Evolutionary conservation across 208 protist genomes (phyloP).

Genomic region (Trichomonas tenax): DNA sequence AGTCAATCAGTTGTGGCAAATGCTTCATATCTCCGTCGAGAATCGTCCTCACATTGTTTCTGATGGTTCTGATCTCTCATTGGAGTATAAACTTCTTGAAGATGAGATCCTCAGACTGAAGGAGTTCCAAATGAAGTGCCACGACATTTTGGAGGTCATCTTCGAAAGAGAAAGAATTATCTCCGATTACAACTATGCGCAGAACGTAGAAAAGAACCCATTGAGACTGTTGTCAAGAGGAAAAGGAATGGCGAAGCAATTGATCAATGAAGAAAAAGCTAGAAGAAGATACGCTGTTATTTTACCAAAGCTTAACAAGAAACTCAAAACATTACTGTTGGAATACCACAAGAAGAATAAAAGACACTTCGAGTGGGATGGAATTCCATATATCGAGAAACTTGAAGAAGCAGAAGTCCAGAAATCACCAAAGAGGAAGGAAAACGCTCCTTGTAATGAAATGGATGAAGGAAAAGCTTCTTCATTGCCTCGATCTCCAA

Average conservation of each 20-base stretch:
- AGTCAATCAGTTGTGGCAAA: background rate
- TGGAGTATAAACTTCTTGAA: background rate
- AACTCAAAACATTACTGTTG: background rate
- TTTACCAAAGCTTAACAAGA: background rate
- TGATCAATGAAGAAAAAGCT: constrained; percentile 6
- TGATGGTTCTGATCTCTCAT: background rate
- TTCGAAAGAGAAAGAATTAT: background rate
- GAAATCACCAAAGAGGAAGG: background rate
- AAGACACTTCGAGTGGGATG: constrained; percentile 6
- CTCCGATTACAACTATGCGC: background rate
- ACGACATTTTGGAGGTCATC: background rate
- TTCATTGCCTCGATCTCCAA: background rate
- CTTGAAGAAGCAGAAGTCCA: background rate
- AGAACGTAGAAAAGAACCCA: background rate
- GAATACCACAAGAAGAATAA: background rate
- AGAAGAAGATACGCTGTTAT: background rate
- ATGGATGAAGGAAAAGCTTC: background rate
- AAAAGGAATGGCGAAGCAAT: background rate
- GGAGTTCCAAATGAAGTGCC: background rate
- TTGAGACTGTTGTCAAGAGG: background rate
- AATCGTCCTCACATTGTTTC: background rate
- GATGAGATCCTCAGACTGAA: background rate
- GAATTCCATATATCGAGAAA: background rate
- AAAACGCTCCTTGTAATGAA: background rate
- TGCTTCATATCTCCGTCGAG: background rate